Evolutionary conservation across 169 alveolate species (phyloP).

Genomic region (Amoebophrya sp.): DNA sequence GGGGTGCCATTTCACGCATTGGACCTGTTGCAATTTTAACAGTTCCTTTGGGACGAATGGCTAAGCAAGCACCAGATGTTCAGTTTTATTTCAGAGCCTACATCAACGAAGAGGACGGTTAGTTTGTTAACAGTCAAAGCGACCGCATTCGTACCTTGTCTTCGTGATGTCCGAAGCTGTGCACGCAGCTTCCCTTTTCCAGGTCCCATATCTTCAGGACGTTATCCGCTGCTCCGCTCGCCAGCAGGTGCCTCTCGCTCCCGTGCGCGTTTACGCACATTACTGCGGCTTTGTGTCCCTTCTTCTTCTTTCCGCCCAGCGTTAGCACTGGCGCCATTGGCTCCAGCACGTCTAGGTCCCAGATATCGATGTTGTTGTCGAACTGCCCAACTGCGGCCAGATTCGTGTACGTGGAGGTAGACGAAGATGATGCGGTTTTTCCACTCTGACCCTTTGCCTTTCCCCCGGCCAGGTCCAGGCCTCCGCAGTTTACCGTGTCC

Average conservation of each 20-base stretch:
- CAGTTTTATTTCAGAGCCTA: too few species aligned
- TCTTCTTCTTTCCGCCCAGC: slow-evolving; percentile 5
- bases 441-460: too few species aligned
- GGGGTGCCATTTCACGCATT: slow-evolving; percentile 35
- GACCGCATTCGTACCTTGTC: slow-evolving; percentile 35
- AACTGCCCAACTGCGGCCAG: slow-evolving; percentile 36
- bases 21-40: slow-evolving; percentile 10
- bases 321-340: slow-evolving; percentile 33
- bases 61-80: too few species aligned
- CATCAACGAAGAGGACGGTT: too few species aligned
- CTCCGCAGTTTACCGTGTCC: too few species aligned
- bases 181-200: slow-evolving; percentile 60
- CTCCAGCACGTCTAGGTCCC: slow-evolving; percentile 39
- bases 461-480: too few species aligned
- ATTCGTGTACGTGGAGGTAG: too few species aligned
- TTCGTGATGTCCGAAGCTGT: slow-evolving; percentile 60
- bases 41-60: too few species aligned
- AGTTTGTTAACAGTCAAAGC: too few species aligned
- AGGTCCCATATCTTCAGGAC: slow-evolving; percentile 76
- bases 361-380: slow-evolving; percentile 29
- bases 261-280: slow-evolving; percentile 27
- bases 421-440: too few species aligned
- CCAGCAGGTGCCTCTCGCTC: slow-evolving; percentile 40
- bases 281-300: slow-evolving; percentile 32
- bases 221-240: slow-evolving; percentile 77